Base-by-base conservation (phyloP, 768 basidiomycete species). In the Gloeophyllum trabeum region DNA sequence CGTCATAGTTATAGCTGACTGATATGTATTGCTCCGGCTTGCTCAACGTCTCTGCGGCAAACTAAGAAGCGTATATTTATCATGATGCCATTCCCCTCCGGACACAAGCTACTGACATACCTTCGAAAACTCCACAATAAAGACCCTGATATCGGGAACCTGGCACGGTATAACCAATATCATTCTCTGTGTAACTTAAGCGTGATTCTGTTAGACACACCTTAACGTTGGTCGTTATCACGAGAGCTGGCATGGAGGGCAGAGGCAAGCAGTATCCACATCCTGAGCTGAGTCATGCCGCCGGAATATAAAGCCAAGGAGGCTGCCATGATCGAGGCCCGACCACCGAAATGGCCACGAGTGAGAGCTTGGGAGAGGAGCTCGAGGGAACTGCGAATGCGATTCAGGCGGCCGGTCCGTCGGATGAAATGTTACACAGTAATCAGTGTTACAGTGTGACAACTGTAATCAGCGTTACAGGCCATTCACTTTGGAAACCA, bases 1-100 rank as follows among this genome's bases (percentile, higher is more conserved):
- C 75, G 48, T 78, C 75, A 61, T 77, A 66, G 7, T 56, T 63
- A 49, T 76, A 67, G 47, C 67, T 66, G 47, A 75, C 61, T n/a
- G 67, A 63, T 48, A 85, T 74, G 48, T 69, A 66, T 12, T 44
- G 23, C 50, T 78, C 72, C 0, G 77, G 76, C 53, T 80, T 83
- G 1, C 56, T 55, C 46, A 83, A 55, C 6, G 64, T 64, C 43
- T 69, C 54, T 6, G 80, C 76, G 6, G 67, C 61, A 45, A 76
- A 57, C 81, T 82, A 32, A 10, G 16, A 32, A 32, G 28, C 16
- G 16, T 10, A 16, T 10, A 32, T 32, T 32, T 10, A 32, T 32
- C n/a, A n/a, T n/a, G n/a, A n/a, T 32, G 16, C 28, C 16, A 32
- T 32, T 16, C 10, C 16, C 28, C 28, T 10, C 10, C 28, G 28